These are phyloP conservation scores for Ampelocalamus luodianensis DNA, from an alignment of 176 grass and related monocot genomes.

Conservation along the genomic window DNA sequence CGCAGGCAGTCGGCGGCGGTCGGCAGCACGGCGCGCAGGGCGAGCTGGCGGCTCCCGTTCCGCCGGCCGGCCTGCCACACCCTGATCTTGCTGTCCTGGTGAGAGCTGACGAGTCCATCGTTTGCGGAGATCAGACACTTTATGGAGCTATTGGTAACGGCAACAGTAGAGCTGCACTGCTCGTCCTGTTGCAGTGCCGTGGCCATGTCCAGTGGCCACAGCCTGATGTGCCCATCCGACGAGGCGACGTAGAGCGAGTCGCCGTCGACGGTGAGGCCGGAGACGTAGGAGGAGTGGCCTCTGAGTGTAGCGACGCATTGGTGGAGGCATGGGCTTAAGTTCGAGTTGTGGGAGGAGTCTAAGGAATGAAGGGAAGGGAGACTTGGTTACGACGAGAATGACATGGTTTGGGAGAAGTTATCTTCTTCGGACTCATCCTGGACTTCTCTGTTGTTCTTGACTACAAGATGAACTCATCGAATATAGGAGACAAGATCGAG, in stretches of 20 bases:
- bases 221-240: slow-evolving; percentile 57
- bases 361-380: slow-evolving; percentile 28
- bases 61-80: slow-evolving; percentile 42
- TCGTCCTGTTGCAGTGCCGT: background rate
- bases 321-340: slow-evolving; percentile 3
- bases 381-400: slow-evolving; percentile 34
- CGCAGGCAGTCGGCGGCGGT: slow-evolving; percentile 57
- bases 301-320: slow-evolving; percentile 59
- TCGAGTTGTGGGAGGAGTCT: background rate
- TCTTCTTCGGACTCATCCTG: slow-evolving; percentile 17
- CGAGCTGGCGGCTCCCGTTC: background rate
- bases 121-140: slow-evolving; percentile 54
- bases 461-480: slow-evolving; percentile 29
- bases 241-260: slow-evolving; percentile 52
- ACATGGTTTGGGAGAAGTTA: slow-evolving; percentile 20
- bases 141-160: slow-evolving; percentile 47
- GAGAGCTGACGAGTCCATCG: slow-evolving; percentile 56
- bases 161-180: slow-evolving; percentile 29
- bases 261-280: slow-evolving; percentile 47
- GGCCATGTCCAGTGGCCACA: slow-evolving; percentile 45
- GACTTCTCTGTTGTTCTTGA: background rate
- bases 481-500: background rate
- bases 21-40: slow-evolving; percentile 60
- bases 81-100: slow-evolving; percentile 82
- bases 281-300: slow-evolving; percentile 69